phyloP scores from a whole-genome alignment of 106 monocot genomes.

The Ottelia alismoides region DNA sequence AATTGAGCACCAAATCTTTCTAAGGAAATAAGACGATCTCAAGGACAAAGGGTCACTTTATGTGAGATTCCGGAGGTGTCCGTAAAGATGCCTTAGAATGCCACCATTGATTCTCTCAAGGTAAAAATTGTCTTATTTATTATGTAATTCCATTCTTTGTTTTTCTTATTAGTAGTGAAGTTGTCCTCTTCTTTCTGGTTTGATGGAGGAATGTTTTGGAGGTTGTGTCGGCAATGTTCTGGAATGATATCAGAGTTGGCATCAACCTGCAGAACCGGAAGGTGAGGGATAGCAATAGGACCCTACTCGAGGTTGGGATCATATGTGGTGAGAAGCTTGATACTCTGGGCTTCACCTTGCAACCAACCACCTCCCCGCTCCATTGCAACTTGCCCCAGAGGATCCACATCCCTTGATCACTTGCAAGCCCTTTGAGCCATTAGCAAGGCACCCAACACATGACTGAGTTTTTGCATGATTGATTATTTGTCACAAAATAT shows the following conservation, averaged over 20 bases:
- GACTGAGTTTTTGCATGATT: background rate
- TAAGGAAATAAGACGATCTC: no score
- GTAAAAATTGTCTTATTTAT: constrained; percentile 13
- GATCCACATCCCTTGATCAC: constrained; percentile 1
- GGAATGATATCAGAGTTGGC: constrained; percentile 51
- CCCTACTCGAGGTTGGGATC: constrained; percentile 61
- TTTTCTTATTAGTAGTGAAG: background rate
- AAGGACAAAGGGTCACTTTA: no score
- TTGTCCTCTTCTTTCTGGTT: background rate
- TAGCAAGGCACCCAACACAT: constrained; percentile 33
- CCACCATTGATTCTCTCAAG: constrained; percentile 85
- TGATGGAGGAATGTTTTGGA: constrained; percentile 72
- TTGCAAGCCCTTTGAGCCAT: constrained; percentile 6
- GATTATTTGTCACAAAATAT: no score
- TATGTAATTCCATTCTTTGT: background rate
- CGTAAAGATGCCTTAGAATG: constrained; percentile 79
- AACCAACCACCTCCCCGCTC: constrained; percentile 14
- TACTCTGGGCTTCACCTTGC: constrained; percentile 25
- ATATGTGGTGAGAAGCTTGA: constrained; percentile 20
- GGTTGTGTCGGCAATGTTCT: constrained; percentile 57
- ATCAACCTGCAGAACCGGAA: constrained; percentile 61
- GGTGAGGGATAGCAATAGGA: constrained; percentile 60
- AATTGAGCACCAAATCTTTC: constrained; percentile 79
- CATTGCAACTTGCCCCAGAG: background rate
- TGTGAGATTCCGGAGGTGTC: constrained; percentile 83